Evolutionary conservation across 2,329 filamentous ascomycete species (phyloP).

Genomic region (Calonectria pseudoturangicola): DNA sequence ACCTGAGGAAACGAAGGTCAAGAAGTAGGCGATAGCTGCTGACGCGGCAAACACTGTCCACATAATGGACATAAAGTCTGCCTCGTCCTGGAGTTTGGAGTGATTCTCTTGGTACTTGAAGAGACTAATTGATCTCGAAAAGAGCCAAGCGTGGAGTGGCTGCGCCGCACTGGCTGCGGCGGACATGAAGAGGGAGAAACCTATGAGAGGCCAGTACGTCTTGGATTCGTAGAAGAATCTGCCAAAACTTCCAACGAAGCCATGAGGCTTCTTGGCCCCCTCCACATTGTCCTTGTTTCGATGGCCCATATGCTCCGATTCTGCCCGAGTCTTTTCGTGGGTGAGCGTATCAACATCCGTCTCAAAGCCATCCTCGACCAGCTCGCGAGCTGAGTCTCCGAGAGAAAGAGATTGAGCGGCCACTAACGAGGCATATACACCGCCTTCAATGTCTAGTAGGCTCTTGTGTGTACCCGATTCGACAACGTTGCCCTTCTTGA

Average conservation of each 20-base stretch:
- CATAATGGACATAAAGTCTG: neutral
- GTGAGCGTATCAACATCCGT: slow-evolving; percentile 58
- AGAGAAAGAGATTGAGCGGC: slow-evolving; percentile 76
- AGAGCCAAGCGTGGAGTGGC: slow-evolving; percentile 73
- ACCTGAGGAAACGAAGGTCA: neutral
- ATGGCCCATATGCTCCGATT: slow-evolving; percentile 62
- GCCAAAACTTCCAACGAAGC: slow-evolving; percentile 71
- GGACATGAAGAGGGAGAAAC: slow-evolving; percentile 68
- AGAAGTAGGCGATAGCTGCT: slow-evolving; percentile 72
- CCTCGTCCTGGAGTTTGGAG: slow-evolving; percentile 54
- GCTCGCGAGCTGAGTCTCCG: slow-evolving; percentile 61
- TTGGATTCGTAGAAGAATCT: slow-evolving; percentile 74
- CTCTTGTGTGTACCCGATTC: slow-evolving; percentile 86
- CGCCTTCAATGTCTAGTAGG: slow-evolving; percentile 75
- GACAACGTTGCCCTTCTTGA: slow-evolving; percentile 81
- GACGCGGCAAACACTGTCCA: slow-evolving; percentile 60
- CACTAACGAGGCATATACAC: slow-evolving; percentile 82
- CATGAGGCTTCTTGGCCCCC: slow-evolving; percentile 59
- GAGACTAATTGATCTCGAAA: slow-evolving; percentile 71
- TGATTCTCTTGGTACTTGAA: slow-evolving; percentile 64
- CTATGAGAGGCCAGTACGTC: slow-evolving; percentile 69
- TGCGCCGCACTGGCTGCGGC: slow-evolving; percentile 65
- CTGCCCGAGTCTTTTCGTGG: slow-evolving; percentile 64
- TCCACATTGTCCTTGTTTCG: slow-evolving; percentile 47
- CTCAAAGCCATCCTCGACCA: slow-evolving; percentile 46